Evolutionary conservation across 495 filamentous ascomycete species (phyloP).

Genomic region (Rhypophila decipiens): DNA sequence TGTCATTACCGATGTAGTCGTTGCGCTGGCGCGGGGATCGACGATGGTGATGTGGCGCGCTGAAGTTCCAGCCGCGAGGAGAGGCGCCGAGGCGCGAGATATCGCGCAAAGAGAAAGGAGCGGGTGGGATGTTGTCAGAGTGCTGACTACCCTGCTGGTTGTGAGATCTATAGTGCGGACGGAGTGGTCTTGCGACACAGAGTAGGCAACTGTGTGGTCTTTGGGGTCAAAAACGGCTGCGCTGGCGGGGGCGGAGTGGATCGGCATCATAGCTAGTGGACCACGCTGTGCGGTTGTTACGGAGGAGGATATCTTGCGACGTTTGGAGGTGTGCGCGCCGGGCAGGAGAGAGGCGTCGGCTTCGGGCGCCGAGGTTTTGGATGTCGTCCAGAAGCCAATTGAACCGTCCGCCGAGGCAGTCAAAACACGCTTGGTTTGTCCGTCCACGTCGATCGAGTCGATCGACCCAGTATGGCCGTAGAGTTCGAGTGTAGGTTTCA

Average conservation of each 20-base stretch:
- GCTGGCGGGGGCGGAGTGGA: conserved; percentile 66
- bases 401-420: conserved; percentile 75
- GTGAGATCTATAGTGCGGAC: conserved; percentile 87
- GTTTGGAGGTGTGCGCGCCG: conserved; percentile 58
- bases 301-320: conserved; percentile 65
- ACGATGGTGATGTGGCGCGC: conserved; percentile 85
- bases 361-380: conserved; percentile 63
- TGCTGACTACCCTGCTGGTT: conserved; percentile 65
- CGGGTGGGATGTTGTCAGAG: conserved; percentile 72
- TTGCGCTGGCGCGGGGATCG: conserved; percentile 73
- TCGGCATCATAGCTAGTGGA: conserved; percentile 62
- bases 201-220: conserved; percentile 86
- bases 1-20: conserved; percentile 72
- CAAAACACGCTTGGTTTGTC: conserved; percentile 66
- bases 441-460: conserved; percentile 72
- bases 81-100: conserved; percentile 35
- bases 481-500: conserved; percentile 74
- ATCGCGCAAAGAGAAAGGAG: conserved; percentile 70
- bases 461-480: conserved; percentile 76
- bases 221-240: conserved; percentile 74
- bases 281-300: conserved; percentile 66
- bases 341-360: conserved; percentile 62
- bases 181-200: conserved; percentile 79
- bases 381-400: conserved; percentile 78
- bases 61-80: conserved; percentile 78